Percentiles rank a stretch among this genome's conserved stretches.
phyloP scores from a whole-genome alignment of 2,329 filamentous ascomycete species.

The Neurospora sp. region DNA sequence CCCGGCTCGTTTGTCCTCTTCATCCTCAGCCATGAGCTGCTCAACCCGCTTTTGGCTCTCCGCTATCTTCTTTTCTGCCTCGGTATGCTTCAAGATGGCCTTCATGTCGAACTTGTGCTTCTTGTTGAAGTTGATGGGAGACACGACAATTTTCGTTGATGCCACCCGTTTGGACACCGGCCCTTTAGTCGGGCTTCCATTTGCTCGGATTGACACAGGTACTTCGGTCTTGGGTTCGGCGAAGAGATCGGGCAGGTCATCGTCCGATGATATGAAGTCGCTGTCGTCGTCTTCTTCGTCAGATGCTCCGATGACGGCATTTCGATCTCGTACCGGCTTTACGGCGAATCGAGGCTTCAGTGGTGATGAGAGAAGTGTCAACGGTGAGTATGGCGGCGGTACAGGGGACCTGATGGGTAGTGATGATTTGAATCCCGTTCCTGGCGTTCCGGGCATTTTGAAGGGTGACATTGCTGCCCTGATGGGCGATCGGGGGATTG shows the following conservation, averaged over 20 bases:
- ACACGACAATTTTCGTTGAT: slow-evolving; percentile 29
- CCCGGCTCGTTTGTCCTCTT: slow-evolving; percentile 13
- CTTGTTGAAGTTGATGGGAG: slow-evolving; percentile 39
- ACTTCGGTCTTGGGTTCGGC: slow-evolving; percentile 3
- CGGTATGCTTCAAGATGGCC: slow-evolving; percentile 48
- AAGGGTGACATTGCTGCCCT: neutral
- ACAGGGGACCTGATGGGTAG: neutral
- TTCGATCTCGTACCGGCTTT: slow-evolving; percentile 28
- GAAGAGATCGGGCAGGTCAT: slow-evolving; percentile 43
- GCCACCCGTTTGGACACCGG: slow-evolving; percentile 29
- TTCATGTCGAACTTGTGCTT: slow-evolving; percentile 56
- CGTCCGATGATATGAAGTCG: slow-evolving; percentile 44
- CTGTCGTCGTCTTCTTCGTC: slow-evolving; percentile 59
- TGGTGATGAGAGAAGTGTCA: neutral
- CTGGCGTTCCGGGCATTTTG: neutral
- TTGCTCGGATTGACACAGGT: neutral
- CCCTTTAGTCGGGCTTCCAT: neutral
- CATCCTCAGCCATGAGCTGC: slow-evolving; percentile 27
- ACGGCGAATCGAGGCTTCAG: neutral
- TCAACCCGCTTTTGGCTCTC: slow-evolving; percentile 31
- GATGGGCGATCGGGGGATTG: neutral
- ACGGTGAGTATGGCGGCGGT: neutral
- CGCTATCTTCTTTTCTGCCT: slow-evolving; percentile 48
- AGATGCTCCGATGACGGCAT: slow-evolving; percentile 56
- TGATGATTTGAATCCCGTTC: neutral